Percentiles rank a stretch among this genome's conserved stretches.
Evolutionary conservation across 2,329 filamentous ascomycete genomes (phyloP).

Genomic region (Arthrobotrys megalospora): DNA sequence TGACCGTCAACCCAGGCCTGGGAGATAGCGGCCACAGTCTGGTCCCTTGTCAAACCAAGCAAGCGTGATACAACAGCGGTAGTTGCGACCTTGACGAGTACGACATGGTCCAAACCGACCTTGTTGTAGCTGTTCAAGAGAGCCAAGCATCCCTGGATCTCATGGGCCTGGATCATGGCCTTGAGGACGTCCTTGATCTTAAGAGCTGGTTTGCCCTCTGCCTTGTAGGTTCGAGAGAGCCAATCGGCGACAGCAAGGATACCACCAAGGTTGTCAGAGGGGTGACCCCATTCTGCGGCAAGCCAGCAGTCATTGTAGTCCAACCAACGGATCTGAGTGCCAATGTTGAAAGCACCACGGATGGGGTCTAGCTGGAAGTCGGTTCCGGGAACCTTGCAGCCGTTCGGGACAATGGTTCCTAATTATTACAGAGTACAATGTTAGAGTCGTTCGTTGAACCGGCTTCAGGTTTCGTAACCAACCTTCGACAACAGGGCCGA

Average conservation of each 20-base stretch:
- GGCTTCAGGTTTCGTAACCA: neutral
- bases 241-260: slow-evolving; percentile 96
- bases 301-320: slow-evolving; percentile 99
- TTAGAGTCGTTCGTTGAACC: neutral
- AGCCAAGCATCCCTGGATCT: slow-evolving; percentile 97
- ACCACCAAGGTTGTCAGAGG: slow-evolving; percentile 96
- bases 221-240: slow-evolving; percentile 90
- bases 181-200: slow-evolving; percentile 93
- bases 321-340: slow-evolving; percentile 98
- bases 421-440: neutral
- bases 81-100: slow-evolving; percentile 96
- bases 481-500: slow-evolving; percentile 88
- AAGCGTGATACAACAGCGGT: slow-evolving; percentile 95
- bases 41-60: slow-evolving; percentile 88
- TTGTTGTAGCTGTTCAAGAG: slow-evolving; percentile 99
- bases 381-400: slow-evolving; percentile 90
- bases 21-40: slow-evolving; percentile 94
- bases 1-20: slow-evolving; percentile 99
- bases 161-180: slow-evolving; percentile 99
- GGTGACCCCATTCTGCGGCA: slow-evolving; percentile 98
- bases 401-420: slow-evolving; percentile 89
- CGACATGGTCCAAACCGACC: slow-evolving; percentile 96
- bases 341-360: slow-evolving; percentile 98
- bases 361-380: slow-evolving; percentile 95
- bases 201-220: slow-evolving; percentile 79